Conservation (phyloP, 2,329 filamentous ascomycete genomes). For the Verticillium alfalfae region DNA sequence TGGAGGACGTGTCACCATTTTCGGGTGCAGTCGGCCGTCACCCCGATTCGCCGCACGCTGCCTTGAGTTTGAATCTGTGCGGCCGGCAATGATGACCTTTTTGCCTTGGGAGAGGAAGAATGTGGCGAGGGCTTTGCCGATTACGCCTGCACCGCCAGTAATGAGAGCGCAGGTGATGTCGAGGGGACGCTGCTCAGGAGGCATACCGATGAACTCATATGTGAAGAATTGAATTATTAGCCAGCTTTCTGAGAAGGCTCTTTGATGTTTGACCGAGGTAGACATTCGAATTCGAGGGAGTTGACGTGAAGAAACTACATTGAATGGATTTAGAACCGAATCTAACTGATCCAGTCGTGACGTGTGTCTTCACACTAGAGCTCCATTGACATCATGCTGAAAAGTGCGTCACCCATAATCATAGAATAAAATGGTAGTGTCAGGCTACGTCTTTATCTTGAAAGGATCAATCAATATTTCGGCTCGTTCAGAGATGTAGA, state of each 20-base stretch:
- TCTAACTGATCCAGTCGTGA: too few species aligned
- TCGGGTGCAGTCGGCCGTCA: slow-evolving; percentile 41
- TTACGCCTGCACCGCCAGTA: slow-evolving; percentile 46
- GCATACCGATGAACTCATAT: background rate
- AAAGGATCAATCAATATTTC: too few species aligned
- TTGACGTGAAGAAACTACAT: too few species aligned
- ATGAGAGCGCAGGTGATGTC: slow-evolving; percentile 39
- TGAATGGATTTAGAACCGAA: too few species aligned
- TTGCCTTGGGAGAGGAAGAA: slow-evolving; percentile 40
- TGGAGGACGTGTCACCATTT: slow-evolving; percentile 30
- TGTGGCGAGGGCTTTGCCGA: slow-evolving; percentile 41
- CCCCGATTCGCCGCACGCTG: slow-evolving; percentile 35
- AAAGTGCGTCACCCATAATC: too few species aligned
- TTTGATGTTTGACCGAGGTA: too few species aligned
- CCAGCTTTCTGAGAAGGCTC: background rate
- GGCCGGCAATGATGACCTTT: slow-evolving; percentile 45
- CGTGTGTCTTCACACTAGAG: too few species aligned
- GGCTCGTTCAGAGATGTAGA: too few species aligned
- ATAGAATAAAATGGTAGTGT: too few species aligned
- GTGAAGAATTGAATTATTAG: background rate
- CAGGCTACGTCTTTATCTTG: too few species aligned
- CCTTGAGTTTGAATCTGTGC: slow-evolving; percentile 48
- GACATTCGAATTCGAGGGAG: background rate
- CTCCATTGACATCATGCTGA: too few species aligned
- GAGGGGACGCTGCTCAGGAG: slow-evolving; percentile 11